These are phyloP conservation scores for Monosporascus sp. DNA, from an alignment of 2,329 filamentous ascomycete genomes.

Conservation along the genomic window DNA sequence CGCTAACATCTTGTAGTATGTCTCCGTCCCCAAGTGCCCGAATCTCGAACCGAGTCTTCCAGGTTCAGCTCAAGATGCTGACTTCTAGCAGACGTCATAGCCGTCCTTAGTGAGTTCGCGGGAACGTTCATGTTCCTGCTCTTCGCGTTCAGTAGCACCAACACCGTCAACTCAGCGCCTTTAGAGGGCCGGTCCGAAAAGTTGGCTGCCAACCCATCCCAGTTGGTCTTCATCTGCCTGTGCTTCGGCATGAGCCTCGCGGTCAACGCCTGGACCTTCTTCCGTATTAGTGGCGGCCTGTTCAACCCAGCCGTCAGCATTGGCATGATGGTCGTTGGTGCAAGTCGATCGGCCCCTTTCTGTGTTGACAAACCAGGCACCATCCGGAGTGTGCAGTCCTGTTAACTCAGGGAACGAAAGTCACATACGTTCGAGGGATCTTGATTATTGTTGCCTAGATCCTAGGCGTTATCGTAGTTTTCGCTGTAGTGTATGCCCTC, in stretches of 20 bases:
- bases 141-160: conserved; percentile 37
- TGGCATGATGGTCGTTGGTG: conserved; percentile 43
- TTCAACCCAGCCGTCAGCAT: conserved; percentile 35
- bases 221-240: conserved; percentile 23
- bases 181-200: neutral
- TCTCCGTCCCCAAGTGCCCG: neutral
- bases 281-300: conserved; percentile 30
- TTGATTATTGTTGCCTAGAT: conserved; percentile 44
- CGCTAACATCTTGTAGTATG: neutral
- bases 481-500: conserved; percentile 41
- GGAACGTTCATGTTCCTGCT: conserved; percentile 40
- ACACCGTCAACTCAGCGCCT: conserved; percentile 30
- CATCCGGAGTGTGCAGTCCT: neutral
- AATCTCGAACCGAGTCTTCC: neutral
- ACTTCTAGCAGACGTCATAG: conserved; percentile 18
- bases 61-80: neutral
- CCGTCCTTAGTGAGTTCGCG: conserved; percentile 33
- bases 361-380: neutral
- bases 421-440: conserved; percentile 30
- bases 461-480: conserved; percentile 42
- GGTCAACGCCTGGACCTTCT: conserved; percentile 40
- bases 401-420: conserved; percentile 21
- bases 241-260: conserved; percentile 27
- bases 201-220: neutral
- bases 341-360: conserved; percentile 15